phyloP scores from a whole-genome alignment of 805 yeast species.

The Saccharomycopsis fermentans region DNA sequence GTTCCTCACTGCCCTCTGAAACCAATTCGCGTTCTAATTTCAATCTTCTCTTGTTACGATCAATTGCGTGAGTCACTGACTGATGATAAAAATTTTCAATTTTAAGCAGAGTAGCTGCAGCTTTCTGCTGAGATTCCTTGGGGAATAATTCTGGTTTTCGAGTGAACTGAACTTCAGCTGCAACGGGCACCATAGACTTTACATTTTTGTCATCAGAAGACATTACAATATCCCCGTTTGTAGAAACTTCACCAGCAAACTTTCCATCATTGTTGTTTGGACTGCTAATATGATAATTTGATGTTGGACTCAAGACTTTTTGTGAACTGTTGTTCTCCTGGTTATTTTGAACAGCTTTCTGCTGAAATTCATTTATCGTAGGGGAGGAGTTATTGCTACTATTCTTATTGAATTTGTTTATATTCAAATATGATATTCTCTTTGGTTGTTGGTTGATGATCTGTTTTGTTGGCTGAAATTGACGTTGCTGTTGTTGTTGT shows the following conservation, averaged over 20 bases:
- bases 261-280: constrained; percentile 4
- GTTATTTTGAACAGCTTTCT: neutral
- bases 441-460: constrained; percentile 19
- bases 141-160: constrained; percentile 74
- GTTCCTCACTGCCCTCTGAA: constrained; percentile 70
- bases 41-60: constrained; percentile 85
- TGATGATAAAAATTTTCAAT: constrained; percentile 79
- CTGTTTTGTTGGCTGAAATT: constrained; percentile 20
- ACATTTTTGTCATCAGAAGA: neutral
- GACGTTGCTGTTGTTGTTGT: constrained; percentile 13
- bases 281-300: constrained; percentile 1
- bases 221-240: neutral
- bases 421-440: constrained; percentile 18
- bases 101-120: constrained; percentile 72
- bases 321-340: constrained; percentile 17
- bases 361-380: neutral
- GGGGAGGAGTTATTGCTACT: constrained; percentile 2
- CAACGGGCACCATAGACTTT: neutral
- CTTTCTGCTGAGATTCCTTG: constrained; percentile 69
- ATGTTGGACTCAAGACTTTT: constrained; percentile 9
- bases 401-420: constrained; percentile 16
- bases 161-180: constrained; percentile 53
- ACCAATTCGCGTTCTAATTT: constrained; percentile 64
- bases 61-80: constrained; percentile 86
- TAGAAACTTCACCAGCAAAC: constrained; percentile 11